Evolutionary conservation across 202 grass and related monocot species (phyloP).

Genomic region (Zizania palustris): DNA sequence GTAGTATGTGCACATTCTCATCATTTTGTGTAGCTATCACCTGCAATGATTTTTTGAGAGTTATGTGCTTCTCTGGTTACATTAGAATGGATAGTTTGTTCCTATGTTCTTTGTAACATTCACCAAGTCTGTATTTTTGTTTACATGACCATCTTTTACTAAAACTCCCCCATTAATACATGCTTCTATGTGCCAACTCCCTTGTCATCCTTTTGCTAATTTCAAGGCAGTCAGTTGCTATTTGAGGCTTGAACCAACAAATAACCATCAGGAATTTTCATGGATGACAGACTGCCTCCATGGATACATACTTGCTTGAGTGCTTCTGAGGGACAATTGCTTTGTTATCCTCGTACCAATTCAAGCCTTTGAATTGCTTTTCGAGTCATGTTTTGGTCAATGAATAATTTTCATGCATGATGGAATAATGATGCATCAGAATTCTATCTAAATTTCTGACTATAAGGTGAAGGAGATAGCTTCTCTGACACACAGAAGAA

Average conservation of each 20-base stretch:
- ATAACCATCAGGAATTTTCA: not conserved
- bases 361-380: constrained; percentile 4
- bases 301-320: constrained; percentile 15
- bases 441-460: not conserved
- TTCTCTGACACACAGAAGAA: not conserved
- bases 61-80: constrained; percentile 26
- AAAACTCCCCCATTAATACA: not conserved
- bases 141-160: constrained; percentile 30
- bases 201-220: constrained; percentile 31
- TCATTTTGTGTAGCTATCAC: constrained; percentile 28
- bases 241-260: not conserved
- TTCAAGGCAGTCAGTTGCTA: not conserved
- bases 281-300: not conserved
- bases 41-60: not conserved
- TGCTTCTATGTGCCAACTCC: not conserved
- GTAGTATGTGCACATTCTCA: constrained; percentile 51
- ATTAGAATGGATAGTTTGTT: constrained; percentile 30
- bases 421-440: not conserved
- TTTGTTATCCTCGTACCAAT: constrained; percentile 16
- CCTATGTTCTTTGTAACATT: not conserved
- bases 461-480: not conserved
- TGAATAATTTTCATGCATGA: constrained; percentile 19
- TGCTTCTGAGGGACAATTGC: constrained; percentile 8
- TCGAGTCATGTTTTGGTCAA: constrained; percentile 2
- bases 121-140: constrained; percentile 17